Evolutionary conservation across 306 rosid genomes (phyloP).

Genomic region (Morella rubra): DNA sequence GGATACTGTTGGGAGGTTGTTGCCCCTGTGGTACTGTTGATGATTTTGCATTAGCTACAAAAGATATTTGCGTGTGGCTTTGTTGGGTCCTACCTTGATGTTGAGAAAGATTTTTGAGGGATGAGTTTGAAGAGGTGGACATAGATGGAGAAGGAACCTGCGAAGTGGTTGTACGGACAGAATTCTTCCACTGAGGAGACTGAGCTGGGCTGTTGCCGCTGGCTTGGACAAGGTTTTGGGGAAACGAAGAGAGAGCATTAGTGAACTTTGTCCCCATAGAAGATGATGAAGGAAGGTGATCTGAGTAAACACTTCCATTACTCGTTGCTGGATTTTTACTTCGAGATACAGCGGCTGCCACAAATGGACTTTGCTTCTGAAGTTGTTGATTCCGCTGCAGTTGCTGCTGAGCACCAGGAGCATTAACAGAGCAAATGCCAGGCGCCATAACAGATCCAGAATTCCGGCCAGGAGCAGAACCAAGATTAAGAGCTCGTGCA

Average conservation of each 20-base stretch:
- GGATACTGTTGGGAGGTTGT: slow-evolving; percentile 55
- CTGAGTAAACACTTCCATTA: slow-evolving; percentile 69
- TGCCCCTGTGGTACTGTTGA: slow-evolving; percentile 57
- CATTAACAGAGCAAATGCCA: slow-evolving; percentile 33
- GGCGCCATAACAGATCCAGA: slow-evolving; percentile 58
- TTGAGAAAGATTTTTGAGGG: slow-evolving; percentile 58
- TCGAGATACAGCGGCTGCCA: slow-evolving; percentile 50
- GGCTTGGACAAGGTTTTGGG: slow-evolving; percentile 72
- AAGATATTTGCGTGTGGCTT: slow-evolving; percentile 76
- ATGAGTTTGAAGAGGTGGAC: slow-evolving; percentile 62
- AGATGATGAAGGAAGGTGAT: slow-evolving; percentile 63
- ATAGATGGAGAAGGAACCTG: slow-evolving; percentile 57
- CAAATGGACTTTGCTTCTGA: slow-evolving; percentile 62
- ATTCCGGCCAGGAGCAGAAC: slow-evolving; percentile 52
- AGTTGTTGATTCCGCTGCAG: slow-evolving; percentile 54
- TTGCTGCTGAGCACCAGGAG: slow-evolving; percentile 63
- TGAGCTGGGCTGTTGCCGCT: slow-evolving; percentile 65
- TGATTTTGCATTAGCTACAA: slow-evolving; percentile 67
- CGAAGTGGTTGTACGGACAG: slow-evolving; percentile 52
- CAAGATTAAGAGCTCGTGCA: slow-evolving; percentile 52
- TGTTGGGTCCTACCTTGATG: slow-evolving; percentile 76
- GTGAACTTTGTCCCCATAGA: slow-evolving; percentile 73
- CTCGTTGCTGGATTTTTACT: slow-evolving; percentile 61
- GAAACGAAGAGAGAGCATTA: slow-evolving; percentile 61
- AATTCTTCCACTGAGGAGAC: slow-evolving; percentile 87